Base-by-base conservation (phyloP, 495 filamentous ascomycete genomes). In the Penicillium cinerascens region DNA sequence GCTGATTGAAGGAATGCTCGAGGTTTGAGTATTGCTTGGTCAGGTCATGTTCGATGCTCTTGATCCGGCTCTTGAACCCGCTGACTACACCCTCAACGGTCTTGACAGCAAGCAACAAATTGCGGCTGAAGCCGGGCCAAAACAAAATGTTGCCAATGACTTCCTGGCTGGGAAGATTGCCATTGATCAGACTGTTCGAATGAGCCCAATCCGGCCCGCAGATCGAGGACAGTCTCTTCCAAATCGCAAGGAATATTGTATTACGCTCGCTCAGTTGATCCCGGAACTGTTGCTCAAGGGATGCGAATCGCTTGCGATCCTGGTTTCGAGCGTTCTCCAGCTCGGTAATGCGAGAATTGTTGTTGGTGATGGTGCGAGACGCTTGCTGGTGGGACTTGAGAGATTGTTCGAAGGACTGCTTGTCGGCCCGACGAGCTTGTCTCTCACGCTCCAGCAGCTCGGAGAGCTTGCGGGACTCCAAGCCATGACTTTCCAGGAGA, bases 201-300 rank as follows among this genome's bases (percentile, higher is more conserved):
- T 95, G 87, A 0, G 87, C 83, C 93, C 93, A 98, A 63, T 97
- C 93, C 0, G 81, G 76, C 25, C 93, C 93, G 58, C 95, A 97
- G 47, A 97, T 84, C 8, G 84, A 73, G 2, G 87, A 88, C 13
- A 98, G 78, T 23, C 90, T 82, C 47, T 89, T 89, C 93, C 93
- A 98, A 15, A 97, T 76, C 13, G 82, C 77, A 11, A 95, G 80
- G 23, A 96, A 81, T 40, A 98, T 79, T 35, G 85, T 85, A 65
- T 98, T 97, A 47, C 93, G 87, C 67, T 98, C 93, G 15, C 76
- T 79, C 29, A 97, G 80, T 66, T 95, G 89, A 40, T 97, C 91
- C 60, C 86, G 86, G 73, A 86, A 88, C 52, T 83, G 82, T 46
- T 82, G 74, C 66, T 97, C 92, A 3, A 96, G 80, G 44, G 78